Percentiles rank a stretch among this genome's conserved stretches.
phyloP scores from a whole-genome alignment of 768 basidiomycete species.

The Lyophyllum decastes region DNA sequence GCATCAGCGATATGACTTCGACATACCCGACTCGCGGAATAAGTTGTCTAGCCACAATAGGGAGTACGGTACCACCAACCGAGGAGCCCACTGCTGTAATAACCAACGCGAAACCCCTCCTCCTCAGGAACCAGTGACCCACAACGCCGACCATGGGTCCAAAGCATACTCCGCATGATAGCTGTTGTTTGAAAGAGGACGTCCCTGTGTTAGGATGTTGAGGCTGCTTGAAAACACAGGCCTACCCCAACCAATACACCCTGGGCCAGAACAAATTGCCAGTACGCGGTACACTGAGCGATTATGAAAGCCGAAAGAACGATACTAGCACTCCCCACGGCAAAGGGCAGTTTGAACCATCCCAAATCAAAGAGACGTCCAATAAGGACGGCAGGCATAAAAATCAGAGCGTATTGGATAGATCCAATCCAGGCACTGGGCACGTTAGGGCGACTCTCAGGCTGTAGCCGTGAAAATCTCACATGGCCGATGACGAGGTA shows the following conservation, averaged over 20 bases:
- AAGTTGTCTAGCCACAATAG: slow-evolving; percentile 55
- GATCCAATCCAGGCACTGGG: slow-evolving; percentile 36
- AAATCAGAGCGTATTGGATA: slow-evolving; percentile 47
- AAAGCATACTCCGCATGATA: slow-evolving; percentile 34
- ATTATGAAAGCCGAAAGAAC: slow-evolving; percentile 52
- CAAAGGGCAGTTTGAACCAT: slow-evolving; percentile 48
- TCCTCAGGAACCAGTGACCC: slow-evolving; percentile 66
- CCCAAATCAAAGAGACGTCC: slow-evolving; percentile 68
- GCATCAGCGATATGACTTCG: background rate
- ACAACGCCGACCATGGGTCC: slow-evolving; percentile 51
- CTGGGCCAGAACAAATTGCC: slow-evolving; percentile 69
- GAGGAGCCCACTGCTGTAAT: slow-evolving; percentile 57
- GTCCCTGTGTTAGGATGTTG: background rate
- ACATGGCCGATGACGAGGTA: slow-evolving; percentile 57
- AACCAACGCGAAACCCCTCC: slow-evolving; percentile 54
- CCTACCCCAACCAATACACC: slow-evolving; percentile 57
- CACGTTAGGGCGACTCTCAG: background rate
- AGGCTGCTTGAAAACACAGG: slow-evolving; percentile 17
- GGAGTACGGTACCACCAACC: slow-evolving; percentile 63
- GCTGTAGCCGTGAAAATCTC: slow-evolving; percentile 7
- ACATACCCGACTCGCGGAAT: slow-evolving; percentile 55
- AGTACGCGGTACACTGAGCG: slow-evolving; percentile 61
- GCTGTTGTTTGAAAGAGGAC: background rate
- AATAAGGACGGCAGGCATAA: slow-evolving; percentile 49
- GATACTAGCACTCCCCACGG: slow-evolving; percentile 43